phyloP scores from a whole-genome alignment of 2,329 filamentous ascomycete species.

The Orbilia brochopaga region DNA sequence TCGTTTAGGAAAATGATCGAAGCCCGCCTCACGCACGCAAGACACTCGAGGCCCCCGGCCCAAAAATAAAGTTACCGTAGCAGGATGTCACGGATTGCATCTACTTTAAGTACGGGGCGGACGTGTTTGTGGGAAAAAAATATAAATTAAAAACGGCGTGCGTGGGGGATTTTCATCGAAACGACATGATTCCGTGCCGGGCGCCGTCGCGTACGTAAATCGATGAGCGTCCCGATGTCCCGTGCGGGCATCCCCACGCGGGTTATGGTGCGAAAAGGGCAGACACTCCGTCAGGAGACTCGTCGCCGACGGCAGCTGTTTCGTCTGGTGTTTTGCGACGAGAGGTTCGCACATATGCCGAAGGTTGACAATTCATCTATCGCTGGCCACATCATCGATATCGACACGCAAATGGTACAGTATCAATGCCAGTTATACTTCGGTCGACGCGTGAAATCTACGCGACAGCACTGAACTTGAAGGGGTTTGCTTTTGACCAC shows the following conservation, averaged over 20 bases:
- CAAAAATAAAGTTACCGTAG: too few relatives aligned
- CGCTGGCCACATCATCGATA: too few relatives aligned
- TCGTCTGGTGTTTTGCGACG: not conserved
- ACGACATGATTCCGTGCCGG: slow-evolving; percentile 9
- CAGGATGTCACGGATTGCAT: too few relatives aligned
- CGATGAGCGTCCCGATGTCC: slow-evolving; percentile 1
- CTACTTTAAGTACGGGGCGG: too few relatives aligned
- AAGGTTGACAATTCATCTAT: too few relatives aligned
- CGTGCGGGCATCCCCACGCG: slow-evolving; percentile 39
- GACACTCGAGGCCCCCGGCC: not conserved
- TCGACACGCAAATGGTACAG: too few relatives aligned
- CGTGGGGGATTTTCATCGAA: slow-evolving; percentile 19
- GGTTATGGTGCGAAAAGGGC: not conserved
- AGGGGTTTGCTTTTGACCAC: too few relatives aligned
- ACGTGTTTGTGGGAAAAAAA: too few relatives aligned
- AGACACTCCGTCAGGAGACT: not conserved
- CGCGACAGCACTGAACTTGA: too few relatives aligned
- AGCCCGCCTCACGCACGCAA: too few relatives aligned
- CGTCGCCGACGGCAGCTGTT: not conserved
- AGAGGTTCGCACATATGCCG: not conserved
- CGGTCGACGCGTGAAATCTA: too few relatives aligned
- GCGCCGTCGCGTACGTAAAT: not conserved
- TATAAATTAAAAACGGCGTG: not conserved
- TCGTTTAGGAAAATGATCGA: slow-evolving; percentile 43
- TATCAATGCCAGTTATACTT: too few relatives aligned